Evolutionary conservation across 345 rosid genomes (phyloP).

Genomic region (Boechera divaricarpa): DNA sequence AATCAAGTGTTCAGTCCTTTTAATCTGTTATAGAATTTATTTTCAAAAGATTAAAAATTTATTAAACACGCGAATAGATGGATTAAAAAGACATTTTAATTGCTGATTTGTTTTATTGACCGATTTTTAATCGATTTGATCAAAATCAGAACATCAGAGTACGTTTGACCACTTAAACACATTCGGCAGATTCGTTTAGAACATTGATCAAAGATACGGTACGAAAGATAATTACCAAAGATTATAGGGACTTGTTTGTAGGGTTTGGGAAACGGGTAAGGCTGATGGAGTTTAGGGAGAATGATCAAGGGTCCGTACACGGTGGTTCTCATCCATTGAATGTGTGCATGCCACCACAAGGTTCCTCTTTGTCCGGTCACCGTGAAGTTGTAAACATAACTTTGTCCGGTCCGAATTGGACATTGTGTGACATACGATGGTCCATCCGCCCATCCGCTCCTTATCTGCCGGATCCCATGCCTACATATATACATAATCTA

Average conservation of each 20-base stretch:
- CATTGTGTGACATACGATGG: conserved; percentile 78
- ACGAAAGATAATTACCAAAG: conserved; percentile 52
- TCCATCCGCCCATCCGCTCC: conserved; percentile 86
- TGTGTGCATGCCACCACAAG: conserved; percentile 77
- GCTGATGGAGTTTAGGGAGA: conserved; percentile 56
- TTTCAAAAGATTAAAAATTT: too few relatives aligned
- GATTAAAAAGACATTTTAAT: not conserved
- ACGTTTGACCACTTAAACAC: too few relatives aligned
- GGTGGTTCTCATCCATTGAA: conserved; percentile 75
- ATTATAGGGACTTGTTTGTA: conserved; percentile 69
- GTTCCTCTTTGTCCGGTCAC: conserved; percentile 79
- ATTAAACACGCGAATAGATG: not conserved
- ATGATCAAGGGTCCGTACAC: conserved; percentile 76
- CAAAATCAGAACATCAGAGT: not conserved
- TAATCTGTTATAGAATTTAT: too few relatives aligned
- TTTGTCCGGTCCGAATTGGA: conserved; percentile 68
- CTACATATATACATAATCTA: conserved; percentile 39
- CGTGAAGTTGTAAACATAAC: conserved; percentile 74
- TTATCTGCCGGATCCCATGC: conserved; percentile 77
- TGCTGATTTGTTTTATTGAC: not conserved
- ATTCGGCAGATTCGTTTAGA: not conserved
- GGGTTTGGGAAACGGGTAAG: conserved; percentile 78
- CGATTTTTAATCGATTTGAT: not conserved
- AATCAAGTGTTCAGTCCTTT: not conserved
- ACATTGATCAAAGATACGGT: not conserved